Evolutionary conservation across 306 rosid genomes (phyloP), one percentile per base, ranked within the genome.

Genomic region (Ormosia semicastrata): DNA sequence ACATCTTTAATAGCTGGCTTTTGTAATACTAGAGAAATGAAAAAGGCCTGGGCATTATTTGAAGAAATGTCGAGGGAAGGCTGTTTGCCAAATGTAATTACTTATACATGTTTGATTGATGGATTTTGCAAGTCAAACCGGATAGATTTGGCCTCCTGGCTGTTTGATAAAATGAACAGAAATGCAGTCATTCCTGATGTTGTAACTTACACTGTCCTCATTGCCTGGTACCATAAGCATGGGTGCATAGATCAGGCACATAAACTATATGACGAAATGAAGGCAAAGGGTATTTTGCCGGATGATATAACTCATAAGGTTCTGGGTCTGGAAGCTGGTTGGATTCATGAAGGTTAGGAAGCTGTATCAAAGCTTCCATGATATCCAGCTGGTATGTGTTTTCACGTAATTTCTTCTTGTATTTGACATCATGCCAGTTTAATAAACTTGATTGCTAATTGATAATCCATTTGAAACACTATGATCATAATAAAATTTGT

Each of bases 51-150:
- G 76, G 86, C 65, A 47, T 71, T 91, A 87, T 86, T 76, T 81
- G 54, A 80, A 72, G 88, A 86, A 79, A 89, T 89, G 92, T 74
- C 6, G 32, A 77, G 66, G 69, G 78, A 83, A 43, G 93, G 85
- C 47, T 72, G 63, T 79, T 79, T 43, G 10, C 93, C 90, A 47
- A 84, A 71, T 85, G 88, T 79, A 52, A 50, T 81, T 77, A 86
- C 95, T 29, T 89, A 88, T 76, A 89, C 90, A 15, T 88, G 91
- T 80, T 85, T 91, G 87, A 79, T 89, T 57, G 80, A 88, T 85
- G 92, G 85, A 49, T 91, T 63, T 72, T 86, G 87, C 86, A 89
- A 88, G 84, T 85, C 67, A 70, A 71, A 71, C 73, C 78, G 71
- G 69, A 81, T 91, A 84, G 92, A 91, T 84, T 17, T 2, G 15